Conservation (phyloP, 2,329 filamentous ascomycete species). For the Leptographium galeiforme region DNA sequence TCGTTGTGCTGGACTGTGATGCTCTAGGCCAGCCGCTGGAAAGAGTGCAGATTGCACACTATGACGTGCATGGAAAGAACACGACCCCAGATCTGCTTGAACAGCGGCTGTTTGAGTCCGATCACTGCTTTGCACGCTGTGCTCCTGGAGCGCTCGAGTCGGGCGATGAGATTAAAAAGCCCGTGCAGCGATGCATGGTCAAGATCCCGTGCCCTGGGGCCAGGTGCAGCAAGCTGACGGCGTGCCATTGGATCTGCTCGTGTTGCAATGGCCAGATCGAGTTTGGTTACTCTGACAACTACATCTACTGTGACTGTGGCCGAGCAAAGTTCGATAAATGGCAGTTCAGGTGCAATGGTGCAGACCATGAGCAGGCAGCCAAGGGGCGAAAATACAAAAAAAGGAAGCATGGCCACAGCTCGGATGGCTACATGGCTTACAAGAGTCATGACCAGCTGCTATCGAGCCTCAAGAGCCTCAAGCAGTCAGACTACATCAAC, state of each 20-base stretch:
- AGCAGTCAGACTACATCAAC: slow-evolving; percentile 21
- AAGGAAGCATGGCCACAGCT: not conserved
- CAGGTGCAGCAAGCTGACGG: slow-evolving; percentile 11
- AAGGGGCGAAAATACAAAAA: too few relatives aligned
- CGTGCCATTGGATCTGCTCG: slow-evolving; percentile 12
- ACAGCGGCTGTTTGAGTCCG: not conserved
- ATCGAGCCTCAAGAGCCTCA: slow-evolving; percentile 8
- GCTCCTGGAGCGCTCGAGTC: not conserved
- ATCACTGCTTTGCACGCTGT: not conserved
- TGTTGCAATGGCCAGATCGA: slow-evolving; percentile 15
- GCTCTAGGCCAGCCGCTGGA: not conserved
- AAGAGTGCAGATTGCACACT: not conserved
- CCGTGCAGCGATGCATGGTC: slow-evolving; percentile 16
- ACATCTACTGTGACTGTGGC: slow-evolving; percentile 25
- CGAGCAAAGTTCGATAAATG: slow-evolving; percentile 14
- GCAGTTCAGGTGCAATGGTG: slow-evolving; percentile 19
- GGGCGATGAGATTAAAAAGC: slow-evolving; percentile 8
- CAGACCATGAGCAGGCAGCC: too few relatives aligned
- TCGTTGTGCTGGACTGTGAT: slow-evolving; percentile 2
- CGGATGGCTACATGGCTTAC: not conserved
- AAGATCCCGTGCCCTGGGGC: slow-evolving; percentile 19
- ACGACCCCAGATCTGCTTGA: not conserved
- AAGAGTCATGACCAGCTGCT: not conserved
- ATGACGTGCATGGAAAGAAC: not conserved
- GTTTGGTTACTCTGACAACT: slow-evolving; percentile 17